A percentile compares a stretch with the other conserved stretches of the same genome.
phyloP scores from a whole-genome alignment of 73 alveolate species.

The Paramecium tetraurelia region DNA sequence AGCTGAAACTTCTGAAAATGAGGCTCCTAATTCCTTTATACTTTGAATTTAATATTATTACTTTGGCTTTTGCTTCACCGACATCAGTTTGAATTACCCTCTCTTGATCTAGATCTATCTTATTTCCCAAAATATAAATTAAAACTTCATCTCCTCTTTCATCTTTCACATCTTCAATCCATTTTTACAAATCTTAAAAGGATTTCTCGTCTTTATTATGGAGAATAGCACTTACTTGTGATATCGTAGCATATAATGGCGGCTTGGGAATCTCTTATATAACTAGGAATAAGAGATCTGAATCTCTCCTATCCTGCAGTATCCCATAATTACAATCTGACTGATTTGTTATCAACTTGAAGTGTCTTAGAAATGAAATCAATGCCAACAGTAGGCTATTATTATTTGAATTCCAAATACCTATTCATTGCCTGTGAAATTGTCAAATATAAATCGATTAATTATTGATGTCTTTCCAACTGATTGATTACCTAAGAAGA shows the following conservation, averaged over 20 bases:
- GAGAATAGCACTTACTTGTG: slow-evolving; percentile 46
- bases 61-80: slow-evolving; percentile 40
- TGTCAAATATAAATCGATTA: slow-evolving; percentile 82
- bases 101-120: slow-evolving; percentile 32
- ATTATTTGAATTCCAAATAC: background rate
- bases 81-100: background rate
- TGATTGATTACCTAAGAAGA: slow-evolving; percentile 83
- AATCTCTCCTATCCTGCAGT: slow-evolving; percentile 78
- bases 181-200: slow-evolving; percentile 31
- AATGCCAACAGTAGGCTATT: slow-evolving; percentile 74
- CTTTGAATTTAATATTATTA: background rate
- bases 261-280: slow-evolving; percentile 73
- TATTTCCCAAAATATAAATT: slow-evolving; percentile 58
- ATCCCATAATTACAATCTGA: slow-evolving; percentile 72
- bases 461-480: slow-evolving; percentile 94
- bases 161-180: slow-evolving; percentile 62
- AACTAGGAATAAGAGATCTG: slow-evolving; percentile 70
- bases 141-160: slow-evolving; percentile 65
- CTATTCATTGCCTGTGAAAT: slow-evolving; percentile 61
- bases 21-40: slow-evolving; percentile 51
- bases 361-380: slow-evolving; percentile 74
- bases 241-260: slow-evolving; percentile 68
- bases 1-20: slow-evolving; percentile 56
- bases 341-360: slow-evolving; percentile 71
- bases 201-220: slow-evolving; percentile 40